Evolutionary conservation across 495 filamentous ascomycete species (phyloP).

Genomic region (Tirmania nivea): DNA sequence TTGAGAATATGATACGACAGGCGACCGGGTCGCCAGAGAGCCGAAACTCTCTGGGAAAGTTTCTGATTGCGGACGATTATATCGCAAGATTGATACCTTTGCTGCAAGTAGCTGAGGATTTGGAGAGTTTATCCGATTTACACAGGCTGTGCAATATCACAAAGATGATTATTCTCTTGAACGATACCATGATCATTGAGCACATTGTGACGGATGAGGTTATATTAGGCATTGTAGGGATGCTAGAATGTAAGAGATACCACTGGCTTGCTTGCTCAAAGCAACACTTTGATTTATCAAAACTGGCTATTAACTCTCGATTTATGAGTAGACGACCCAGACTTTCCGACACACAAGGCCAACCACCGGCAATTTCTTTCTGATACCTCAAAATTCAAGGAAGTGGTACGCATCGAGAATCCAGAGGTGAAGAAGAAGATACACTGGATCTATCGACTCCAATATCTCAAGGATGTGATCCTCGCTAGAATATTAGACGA

Average conservation of each 20-base stretch:
- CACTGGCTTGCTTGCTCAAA: not conserved
- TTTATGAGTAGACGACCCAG: slow-evolving; percentile 54
- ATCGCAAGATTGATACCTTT: slow-evolving; percentile 70
- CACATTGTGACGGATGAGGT: slow-evolving; percentile 74
- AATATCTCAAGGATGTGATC: slow-evolving; percentile 97
- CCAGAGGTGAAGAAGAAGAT: slow-evolving; percentile 67
- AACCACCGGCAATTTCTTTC: slow-evolving; percentile 88
- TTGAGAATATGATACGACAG: slow-evolving; percentile 57
- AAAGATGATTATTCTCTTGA: slow-evolving; percentile 84
- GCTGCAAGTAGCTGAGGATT: slow-evolving; percentile 68
- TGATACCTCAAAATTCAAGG: slow-evolving; percentile 76
- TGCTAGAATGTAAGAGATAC: slow-evolving; percentile 54
- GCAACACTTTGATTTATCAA: not conserved
- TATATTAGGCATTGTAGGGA: slow-evolving; percentile 82
- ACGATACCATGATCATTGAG: slow-evolving; percentile 86
- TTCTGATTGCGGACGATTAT: slow-evolving; percentile 64
- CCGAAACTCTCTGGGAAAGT: slow-evolving; percentile 75
- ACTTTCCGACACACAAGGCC: slow-evolving; percentile 95
- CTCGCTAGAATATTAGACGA: slow-evolving; percentile 90
- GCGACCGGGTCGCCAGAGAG: slow-evolving; percentile 52
- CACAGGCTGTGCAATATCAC: slow-evolving; percentile 93
- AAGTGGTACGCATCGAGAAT: slow-evolving; percentile 83
- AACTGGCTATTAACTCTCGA: not conserved
- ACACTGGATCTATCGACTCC: slow-evolving; percentile 81
- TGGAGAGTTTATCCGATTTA: slow-evolving; percentile 65